Evolutionary conservation across 2,329 filamentous ascomycete species (phyloP).

Genomic region (Sclerotinia borealis): DNA sequence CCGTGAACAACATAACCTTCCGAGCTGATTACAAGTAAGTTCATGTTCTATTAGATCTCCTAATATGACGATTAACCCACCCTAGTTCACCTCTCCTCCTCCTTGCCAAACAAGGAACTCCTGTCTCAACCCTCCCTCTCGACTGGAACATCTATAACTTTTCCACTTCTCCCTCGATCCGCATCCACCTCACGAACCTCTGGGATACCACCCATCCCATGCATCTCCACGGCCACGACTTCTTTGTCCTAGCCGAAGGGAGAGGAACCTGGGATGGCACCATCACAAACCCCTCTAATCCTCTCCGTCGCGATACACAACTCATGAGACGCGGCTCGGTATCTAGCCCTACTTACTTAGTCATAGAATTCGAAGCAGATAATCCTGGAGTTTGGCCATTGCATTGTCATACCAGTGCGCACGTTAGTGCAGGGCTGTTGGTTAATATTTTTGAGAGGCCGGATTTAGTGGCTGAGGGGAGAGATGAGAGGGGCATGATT

Average conservation of each 20-base stretch:
- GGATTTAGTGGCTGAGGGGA: slow-evolving; percentile 31
- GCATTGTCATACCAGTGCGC: slow-evolving; percentile 46
- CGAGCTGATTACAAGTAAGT: slow-evolving; percentile 10
- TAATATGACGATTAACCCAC: not conserved
- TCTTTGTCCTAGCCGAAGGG: slow-evolving; percentile 55
- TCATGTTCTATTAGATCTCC: no score
- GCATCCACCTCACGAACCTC: slow-evolving; percentile 32
- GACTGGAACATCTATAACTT: slow-evolving; percentile 48
- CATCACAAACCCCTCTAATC: slow-evolving; percentile 41
- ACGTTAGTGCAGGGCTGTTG: slow-evolving; percentile 38
- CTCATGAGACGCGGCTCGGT: slow-evolving; percentile 34
- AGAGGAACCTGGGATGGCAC: slow-evolving; percentile 27
- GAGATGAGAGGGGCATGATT: slow-evolving; percentile 32
- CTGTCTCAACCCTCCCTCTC: slow-evolving; percentile 39
- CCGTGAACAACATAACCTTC: slow-evolving; percentile 8
- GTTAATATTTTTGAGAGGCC: slow-evolving; percentile 33
- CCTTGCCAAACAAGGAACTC: slow-evolving; percentile 38
- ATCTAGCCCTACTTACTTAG: slow-evolving; percentile 34
- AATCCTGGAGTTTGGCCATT: slow-evolving; percentile 49
- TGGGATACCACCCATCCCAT: slow-evolving; percentile 51
- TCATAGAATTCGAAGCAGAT: slow-evolving; percentile 42
- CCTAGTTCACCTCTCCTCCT: slow-evolving; percentile 33
- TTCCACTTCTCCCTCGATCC: slow-evolving; percentile 29
- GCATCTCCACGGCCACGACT: slow-evolving; percentile 67
- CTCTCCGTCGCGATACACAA: slow-evolving; percentile 46